Evolutionary conservation across 2,329 filamentous ascomycete species (phyloP).

Genomic region (Phyllosticta citrichinensis): DNA sequence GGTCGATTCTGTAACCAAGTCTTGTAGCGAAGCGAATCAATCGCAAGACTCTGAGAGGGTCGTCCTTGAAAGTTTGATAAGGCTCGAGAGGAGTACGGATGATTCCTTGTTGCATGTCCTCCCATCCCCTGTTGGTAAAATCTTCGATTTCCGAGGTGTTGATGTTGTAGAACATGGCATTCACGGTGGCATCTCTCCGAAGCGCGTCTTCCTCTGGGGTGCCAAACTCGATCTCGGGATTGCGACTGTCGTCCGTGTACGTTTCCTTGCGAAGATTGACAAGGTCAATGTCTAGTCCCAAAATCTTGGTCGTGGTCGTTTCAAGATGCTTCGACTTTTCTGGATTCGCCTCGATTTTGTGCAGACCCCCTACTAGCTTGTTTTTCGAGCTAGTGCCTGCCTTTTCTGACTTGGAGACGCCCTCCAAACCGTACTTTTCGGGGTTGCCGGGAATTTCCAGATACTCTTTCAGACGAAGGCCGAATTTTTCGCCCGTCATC

Average conservation of each 20-base stretch:
- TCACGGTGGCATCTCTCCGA: constrained; percentile 84
- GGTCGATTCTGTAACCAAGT: constrained; percentile 68
- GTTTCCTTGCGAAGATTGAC: constrained; percentile 91
- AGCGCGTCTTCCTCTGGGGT: constrained; percentile 83
- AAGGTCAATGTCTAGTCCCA: constrained; percentile 83
- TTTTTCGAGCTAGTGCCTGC: constrained; percentile 32
- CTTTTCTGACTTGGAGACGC: constrained; percentile 27
- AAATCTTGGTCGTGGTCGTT: constrained; percentile 75
- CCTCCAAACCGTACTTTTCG: constrained; percentile 47
- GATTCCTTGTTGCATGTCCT: constrained; percentile 60
- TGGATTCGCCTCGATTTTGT: constrained; percentile 85
- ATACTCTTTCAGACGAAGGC: constrained; percentile 57
- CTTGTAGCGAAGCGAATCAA: constrained; percentile 85
- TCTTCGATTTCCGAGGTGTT: constrained; percentile 73
- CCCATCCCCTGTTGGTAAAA: constrained; percentile 62
- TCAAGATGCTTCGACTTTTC: constrained; percentile 96
- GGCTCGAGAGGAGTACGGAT: constrained; percentile 83
- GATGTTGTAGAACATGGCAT: constrained; percentile 92
- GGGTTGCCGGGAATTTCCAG: constrained; percentile 51
- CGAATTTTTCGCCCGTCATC: constrained; percentile 73
- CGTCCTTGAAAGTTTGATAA: constrained; percentile 86
- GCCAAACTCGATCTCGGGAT: constrained; percentile 87
- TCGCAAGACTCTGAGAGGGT: constrained; percentile 77
- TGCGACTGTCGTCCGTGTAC: constrained; percentile 79
- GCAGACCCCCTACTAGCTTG: constrained; percentile 61